phyloP scores from a whole-genome alignment of 75 land plant species.

The Azolla pinnata region DNA sequence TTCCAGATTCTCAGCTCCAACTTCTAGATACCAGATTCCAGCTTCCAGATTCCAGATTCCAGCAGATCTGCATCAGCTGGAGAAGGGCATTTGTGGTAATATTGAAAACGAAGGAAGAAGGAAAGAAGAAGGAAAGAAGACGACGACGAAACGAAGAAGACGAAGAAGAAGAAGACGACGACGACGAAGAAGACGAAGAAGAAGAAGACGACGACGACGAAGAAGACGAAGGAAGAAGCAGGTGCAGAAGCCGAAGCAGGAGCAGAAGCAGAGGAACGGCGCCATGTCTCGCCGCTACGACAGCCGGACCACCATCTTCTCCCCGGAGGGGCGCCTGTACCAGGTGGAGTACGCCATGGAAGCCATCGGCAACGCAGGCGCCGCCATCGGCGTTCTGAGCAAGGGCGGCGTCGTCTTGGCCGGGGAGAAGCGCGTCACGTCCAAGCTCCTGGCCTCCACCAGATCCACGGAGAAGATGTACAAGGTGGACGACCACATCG shows the following conservation, averaged over 20 bases:
- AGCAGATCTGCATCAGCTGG: no score
- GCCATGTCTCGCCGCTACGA: conserved; percentile 70
- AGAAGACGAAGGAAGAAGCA: no score
- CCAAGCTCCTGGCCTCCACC: conserved; percentile 76
- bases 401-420: conserved; percentile 67
- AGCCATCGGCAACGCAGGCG: conserved; percentile 74
- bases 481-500: conserved; percentile 76
- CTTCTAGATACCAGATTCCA: no score
- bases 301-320: conserved; percentile 74
- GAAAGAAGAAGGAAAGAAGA: no score
- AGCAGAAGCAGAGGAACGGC: conserved; percentile 1
- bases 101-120: no score
- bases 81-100: no score
- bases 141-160: no score
- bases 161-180: no score
- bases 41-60: no score
- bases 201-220: no score
- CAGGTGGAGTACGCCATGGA: conserved; percentile 88
- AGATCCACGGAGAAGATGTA: conserved; percentile 82
- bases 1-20: no score
- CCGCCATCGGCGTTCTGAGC: conserved; percentile 59
- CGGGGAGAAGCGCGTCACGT: conserved; percentile 75
- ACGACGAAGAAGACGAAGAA: no score
- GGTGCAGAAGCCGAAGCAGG: not conserved
- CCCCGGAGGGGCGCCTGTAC: conserved; percentile 75